phyloP scores from a whole-genome alignment of 495 filamentous ascomycete genomes.

The Penicillium diatomitis region DNA sequence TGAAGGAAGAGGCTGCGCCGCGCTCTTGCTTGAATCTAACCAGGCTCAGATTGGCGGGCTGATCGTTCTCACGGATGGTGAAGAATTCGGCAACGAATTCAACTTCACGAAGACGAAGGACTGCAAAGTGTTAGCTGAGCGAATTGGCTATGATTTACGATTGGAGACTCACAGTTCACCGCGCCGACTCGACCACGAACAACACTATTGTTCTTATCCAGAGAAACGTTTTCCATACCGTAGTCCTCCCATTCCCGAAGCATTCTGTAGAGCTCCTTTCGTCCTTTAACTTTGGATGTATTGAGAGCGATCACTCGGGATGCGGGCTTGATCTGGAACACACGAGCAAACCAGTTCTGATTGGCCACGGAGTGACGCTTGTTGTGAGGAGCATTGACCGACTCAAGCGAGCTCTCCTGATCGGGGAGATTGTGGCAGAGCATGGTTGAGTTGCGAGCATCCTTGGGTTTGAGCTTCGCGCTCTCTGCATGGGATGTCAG shows the following conservation, averaged over 20 bases:
- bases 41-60: slow-evolving; percentile 58
- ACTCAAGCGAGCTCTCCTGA: slow-evolving; percentile 11
- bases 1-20: slow-evolving; percentile 78
- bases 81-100: slow-evolving; percentile 76
- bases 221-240: slow-evolving; percentile 65
- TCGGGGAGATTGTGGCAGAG: slow-evolving; percentile 12
- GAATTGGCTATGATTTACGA: background rate
- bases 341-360: slow-evolving; percentile 75
- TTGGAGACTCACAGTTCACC: slow-evolving; percentile 58
- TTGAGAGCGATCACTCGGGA: slow-evolving; percentile 63
- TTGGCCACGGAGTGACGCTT: slow-evolving; percentile 18
- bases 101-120: slow-evolving; percentile 66
- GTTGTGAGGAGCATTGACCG: slow-evolving; percentile 6
- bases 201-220: slow-evolving; percentile 63
- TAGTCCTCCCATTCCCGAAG: slow-evolving; percentile 71
- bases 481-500: slow-evolving; percentile 3
- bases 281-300: slow-evolving; percentile 54
- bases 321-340: slow-evolving; percentile 84
- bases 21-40: slow-evolving; percentile 79
- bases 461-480: background rate
- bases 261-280: slow-evolving; percentile 63
- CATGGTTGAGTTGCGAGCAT: slow-evolving; percentile 1
- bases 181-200: slow-evolving; percentile 67
- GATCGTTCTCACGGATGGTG: slow-evolving; percentile 71
- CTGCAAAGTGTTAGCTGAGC: slow-evolving; percentile 26